These are phyloP conservation scores for Candida albicans DNA, from an alignment of 1,139 yeast genomes.

Conservation along the genomic window DNA sequence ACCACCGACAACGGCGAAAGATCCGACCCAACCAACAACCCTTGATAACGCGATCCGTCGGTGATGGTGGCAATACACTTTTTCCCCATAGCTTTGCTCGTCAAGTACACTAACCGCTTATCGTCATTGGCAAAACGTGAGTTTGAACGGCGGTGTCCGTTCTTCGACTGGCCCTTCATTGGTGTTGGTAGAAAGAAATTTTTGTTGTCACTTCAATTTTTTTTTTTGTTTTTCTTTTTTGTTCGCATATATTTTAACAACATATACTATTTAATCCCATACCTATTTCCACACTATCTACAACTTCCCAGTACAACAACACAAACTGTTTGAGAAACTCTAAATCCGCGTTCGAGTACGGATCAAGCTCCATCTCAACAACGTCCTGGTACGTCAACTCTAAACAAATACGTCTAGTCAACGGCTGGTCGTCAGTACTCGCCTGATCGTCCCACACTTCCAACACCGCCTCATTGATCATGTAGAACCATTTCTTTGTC, in stretches of 20 bases:
- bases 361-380: conserved; percentile 73
- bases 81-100: conserved; percentile 58
- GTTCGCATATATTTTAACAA: conserved; percentile 21
- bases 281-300: conserved; percentile 35
- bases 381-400: conserved; percentile 58
- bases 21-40: conserved; percentile 49
- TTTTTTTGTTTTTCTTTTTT: neutral
- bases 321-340: conserved; percentile 57
- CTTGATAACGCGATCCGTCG: conserved; percentile 61
- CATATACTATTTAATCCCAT: conserved; percentile 33
- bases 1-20: conserved; percentile 48
- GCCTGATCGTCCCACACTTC: conserved; percentile 19
- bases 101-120: conserved; percentile 46
- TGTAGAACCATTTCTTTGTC: conserved; percentile 45
- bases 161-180: conserved; percentile 28
- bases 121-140: conserved; percentile 18
- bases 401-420: conserved; percentile 21
- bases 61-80: conserved; percentile 57
- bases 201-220: neutral
- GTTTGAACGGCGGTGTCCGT: conserved; percentile 30
- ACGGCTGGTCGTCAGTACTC: conserved; percentile 8
- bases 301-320: conserved; percentile 51
- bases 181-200: neutral
- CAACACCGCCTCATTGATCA: conserved; percentile 37
- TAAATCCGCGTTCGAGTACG: conserved; percentile 58